phyloP scores from a whole-genome alignment of 2,329 filamentous ascomycete species.

The Colletotrichum tanaceti region DNA sequence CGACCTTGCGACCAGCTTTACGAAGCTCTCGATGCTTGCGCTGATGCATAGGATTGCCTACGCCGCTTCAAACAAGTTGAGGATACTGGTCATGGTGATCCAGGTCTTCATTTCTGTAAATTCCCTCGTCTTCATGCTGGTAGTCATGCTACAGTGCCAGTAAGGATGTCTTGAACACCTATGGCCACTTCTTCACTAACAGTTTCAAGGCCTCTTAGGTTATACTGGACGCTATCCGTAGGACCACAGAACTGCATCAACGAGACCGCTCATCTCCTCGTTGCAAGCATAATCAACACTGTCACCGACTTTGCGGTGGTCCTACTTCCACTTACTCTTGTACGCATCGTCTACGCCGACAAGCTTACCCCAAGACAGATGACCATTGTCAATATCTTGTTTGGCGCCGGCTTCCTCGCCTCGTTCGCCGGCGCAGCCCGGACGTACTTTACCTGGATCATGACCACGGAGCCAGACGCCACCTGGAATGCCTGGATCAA shows the following conservation, averaged over 20 bases:
- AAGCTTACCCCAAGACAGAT: constrained; percentile 61
- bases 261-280: constrained; percentile 62
- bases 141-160: constrained; percentile 54
- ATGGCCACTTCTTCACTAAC: constrained; percentile 46
- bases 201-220: constrained; percentile 50
- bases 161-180: constrained; percentile 42
- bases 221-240: constrained; percentile 52
- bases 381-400: constrained; percentile 58
- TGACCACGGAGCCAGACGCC: constrained; percentile 48
- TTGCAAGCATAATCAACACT: constrained; percentile 69
- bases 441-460: constrained; percentile 51
- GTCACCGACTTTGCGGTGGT: constrained; percentile 68
- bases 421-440: constrained; percentile 53
- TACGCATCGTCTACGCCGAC: constrained; percentile 47
- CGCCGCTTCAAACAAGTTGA: constrained; percentile 48
- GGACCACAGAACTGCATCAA: constrained; percentile 57
- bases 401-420: constrained; percentile 63
- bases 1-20: constrained; percentile 52
- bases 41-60: constrained; percentile 53
- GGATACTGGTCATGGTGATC: constrained; percentile 47
- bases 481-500: constrained; percentile 52
- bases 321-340: constrained; percentile 61
- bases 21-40: constrained; percentile 56
- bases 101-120: constrained; percentile 48
- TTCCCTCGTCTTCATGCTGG: constrained; percentile 51